Evolutionary conservation across 345 rosid genomes (phyloP).

Genomic region (Rubroshorea leprosula): DNA sequence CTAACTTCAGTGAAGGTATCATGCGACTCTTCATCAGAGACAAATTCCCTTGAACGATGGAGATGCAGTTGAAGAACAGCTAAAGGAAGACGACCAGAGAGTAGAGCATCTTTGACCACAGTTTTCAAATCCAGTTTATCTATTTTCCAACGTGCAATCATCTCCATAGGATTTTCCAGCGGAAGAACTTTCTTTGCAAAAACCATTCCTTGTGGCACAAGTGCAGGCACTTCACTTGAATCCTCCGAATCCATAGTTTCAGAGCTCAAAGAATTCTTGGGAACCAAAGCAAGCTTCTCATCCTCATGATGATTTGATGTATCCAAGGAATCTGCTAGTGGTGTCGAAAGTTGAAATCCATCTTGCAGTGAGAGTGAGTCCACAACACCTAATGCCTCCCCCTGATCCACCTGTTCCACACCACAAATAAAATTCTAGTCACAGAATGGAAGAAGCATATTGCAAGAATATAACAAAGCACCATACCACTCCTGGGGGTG

Average conservation of each 20-base stretch:
- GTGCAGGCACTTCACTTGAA: conserved; percentile 42
- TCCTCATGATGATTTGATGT: conserved; percentile 27
- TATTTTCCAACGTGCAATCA: conserved; percentile 94
- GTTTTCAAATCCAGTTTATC: conserved; percentile 77
- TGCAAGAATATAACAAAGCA: conserved; percentile 15
- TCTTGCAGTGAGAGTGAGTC: conserved; percentile 35
- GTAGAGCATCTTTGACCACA: conserved; percentile 89
- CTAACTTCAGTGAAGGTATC: conserved; percentile 92
- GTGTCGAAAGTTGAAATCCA: conserved; percentile 52
- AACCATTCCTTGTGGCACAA: conserved; percentile 41
- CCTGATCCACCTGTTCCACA: conserved; percentile 50
- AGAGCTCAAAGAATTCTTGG: conserved; percentile 35
- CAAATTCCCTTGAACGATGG: conserved; percentile 58
- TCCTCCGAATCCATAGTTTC: conserved; percentile 36
- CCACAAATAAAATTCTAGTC: conserved; percentile 14
- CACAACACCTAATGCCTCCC: conserved; percentile 34
- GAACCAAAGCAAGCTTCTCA: conserved; percentile 55
- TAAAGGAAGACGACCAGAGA: conserved; percentile 91
- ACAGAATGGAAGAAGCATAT: conserved; percentile 13
- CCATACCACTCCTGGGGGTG: conserved; percentile 59
- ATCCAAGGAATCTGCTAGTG: conserved; percentile 39
- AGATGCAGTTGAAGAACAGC: conserved; percentile 98
- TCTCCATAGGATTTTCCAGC: conserved; percentile 86
- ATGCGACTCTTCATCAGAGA: conserved; percentile 44
- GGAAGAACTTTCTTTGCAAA: conserved; percentile 56